phyloP scores from a whole-genome alignment of 257 asterid genomes.

The Nicotiana attenuata region DNA sequence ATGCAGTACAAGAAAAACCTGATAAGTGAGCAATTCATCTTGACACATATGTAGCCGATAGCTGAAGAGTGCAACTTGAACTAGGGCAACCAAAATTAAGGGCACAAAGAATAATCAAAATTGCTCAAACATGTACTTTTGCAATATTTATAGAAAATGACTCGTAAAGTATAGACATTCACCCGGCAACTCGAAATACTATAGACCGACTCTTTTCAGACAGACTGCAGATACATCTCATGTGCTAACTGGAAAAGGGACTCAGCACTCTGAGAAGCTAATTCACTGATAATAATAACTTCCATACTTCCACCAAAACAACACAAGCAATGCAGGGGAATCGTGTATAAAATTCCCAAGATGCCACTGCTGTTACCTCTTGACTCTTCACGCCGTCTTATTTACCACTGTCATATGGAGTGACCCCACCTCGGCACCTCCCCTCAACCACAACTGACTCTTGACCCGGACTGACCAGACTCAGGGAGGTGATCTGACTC shows the following conservation, averaged over 20 bases:
- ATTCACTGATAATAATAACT: neutral
- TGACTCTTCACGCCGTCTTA: conserved; percentile 12
- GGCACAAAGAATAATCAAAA: neutral
- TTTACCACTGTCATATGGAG: conserved; percentile 24
- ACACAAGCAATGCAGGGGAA: conserved; percentile 7
- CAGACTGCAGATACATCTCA: conserved; percentile 17
- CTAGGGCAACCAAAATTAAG: neutral
- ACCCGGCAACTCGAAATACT: conserved; percentile 16
- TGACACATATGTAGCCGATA: neutral
- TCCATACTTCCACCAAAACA: conserved; percentile 7
- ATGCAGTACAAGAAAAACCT: neutral
- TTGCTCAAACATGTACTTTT: neutral
- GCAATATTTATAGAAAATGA: conserved; percentile 1
- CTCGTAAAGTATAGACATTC: conserved; percentile 9
- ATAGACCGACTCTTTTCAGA: conserved; percentile 16
- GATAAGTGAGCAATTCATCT: neutral
- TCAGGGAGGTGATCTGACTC: conserved; percentile 43
- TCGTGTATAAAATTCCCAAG: neutral
- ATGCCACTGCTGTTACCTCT: conserved; percentile 2
- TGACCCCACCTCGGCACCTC: conserved; percentile 44
- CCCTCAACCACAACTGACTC: conserved; percentile 18
- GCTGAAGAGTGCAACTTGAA: neutral
- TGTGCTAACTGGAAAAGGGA: conserved; percentile 5
- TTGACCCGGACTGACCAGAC: conserved; percentile 47
- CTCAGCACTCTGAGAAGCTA: neutral